Conservation (phyloP, 306 rosid species). For the Gleditsia sinensis region DNA sequence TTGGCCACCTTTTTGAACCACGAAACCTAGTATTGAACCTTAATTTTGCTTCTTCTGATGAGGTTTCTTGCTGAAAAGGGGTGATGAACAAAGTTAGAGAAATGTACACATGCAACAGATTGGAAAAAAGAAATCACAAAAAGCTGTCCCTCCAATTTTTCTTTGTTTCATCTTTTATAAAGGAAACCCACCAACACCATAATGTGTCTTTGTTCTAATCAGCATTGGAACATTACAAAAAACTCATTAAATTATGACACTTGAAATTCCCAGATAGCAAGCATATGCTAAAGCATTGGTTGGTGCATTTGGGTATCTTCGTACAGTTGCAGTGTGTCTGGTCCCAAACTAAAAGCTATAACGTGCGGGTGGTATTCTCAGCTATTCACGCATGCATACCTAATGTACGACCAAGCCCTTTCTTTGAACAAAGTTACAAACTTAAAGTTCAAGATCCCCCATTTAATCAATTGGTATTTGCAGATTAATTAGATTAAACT, state of each 20-base stretch:
- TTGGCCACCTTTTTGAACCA: conserved; percentile 34
- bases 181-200: conserved; percentile 20
- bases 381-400: conserved; percentile 40
- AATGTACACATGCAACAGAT: not conserved
- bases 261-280: conserved; percentile 5
- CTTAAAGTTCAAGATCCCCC: not conserved
- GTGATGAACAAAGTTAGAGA: conserved; percentile 18
- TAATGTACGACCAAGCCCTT: conserved; percentile 35
- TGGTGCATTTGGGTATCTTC: conserved; percentile 55
- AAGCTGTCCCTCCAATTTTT: conserved; percentile 25
- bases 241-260: not conserved
- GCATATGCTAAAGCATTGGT: conserved; percentile 59
- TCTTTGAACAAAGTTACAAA: conserved; percentile 25
- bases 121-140: conserved; percentile 2
- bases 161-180: conserved; percentile 9
- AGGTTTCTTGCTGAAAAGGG: conserved; percentile 12
- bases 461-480: not conserved
- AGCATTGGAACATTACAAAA: not conserved
- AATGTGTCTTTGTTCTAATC: conserved; percentile 12
- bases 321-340: conserved; percentile 42
- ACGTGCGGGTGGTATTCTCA: conserved; percentile 33
- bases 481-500: conserved; percentile 5
- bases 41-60: not conserved
- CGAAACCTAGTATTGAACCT: not conserved
- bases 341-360: conserved; percentile 45